These are phyloP conservation scores for Pseudoneurospora amorphoporcata DNA, from an alignment of 495 filamentous ascomycete species.

Conservation along the genomic window DNA sequence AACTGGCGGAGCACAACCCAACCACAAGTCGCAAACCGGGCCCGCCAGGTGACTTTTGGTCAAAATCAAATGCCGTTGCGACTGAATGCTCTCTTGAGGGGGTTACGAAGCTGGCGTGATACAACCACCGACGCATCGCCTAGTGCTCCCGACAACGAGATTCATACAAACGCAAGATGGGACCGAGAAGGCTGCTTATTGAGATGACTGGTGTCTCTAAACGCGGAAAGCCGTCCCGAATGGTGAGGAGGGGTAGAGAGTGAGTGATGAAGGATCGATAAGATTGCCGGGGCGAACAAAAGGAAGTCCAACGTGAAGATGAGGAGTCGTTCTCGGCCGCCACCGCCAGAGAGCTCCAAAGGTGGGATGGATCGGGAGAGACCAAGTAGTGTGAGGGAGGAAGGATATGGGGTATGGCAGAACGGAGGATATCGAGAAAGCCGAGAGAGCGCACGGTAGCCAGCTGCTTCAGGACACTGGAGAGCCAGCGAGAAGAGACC, in stretches of 20 bases:
- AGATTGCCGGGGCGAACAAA: not conserved
- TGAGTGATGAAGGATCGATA: not conserved
- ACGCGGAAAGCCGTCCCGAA: not conserved
- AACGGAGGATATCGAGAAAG: not conserved
- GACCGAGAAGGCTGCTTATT: not conserved
- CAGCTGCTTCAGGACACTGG: not conserved
- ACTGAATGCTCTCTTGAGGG: slow-evolving; percentile 13
- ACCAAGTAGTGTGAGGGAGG: not conserved
- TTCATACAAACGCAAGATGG: not conserved
- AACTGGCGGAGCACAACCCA: slow-evolving; percentile 8
- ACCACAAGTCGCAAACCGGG: slow-evolving; percentile 3
- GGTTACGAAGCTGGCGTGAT: slow-evolving; percentile 27
- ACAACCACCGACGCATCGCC: slow-evolving; percentile 32
- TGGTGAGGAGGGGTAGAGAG: not conserved
- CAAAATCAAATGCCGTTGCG: slow-evolving; percentile 16
- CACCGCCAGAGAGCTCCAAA: not conserved
- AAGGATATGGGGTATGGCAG: not conserved
- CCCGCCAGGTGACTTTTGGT: slow-evolving; percentile 11
- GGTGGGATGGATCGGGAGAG: not conserved
- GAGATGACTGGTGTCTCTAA: not conserved
- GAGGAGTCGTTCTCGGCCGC: not conserved
- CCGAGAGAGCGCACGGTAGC: not conserved
- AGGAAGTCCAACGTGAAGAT: not conserved
- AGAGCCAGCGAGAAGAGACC: not conserved
- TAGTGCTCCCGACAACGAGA: slow-evolving; percentile 22